Evolutionary conservation across 139 green algal species (phyloP).

Genomic region (Chloropicon primus): DNA sequence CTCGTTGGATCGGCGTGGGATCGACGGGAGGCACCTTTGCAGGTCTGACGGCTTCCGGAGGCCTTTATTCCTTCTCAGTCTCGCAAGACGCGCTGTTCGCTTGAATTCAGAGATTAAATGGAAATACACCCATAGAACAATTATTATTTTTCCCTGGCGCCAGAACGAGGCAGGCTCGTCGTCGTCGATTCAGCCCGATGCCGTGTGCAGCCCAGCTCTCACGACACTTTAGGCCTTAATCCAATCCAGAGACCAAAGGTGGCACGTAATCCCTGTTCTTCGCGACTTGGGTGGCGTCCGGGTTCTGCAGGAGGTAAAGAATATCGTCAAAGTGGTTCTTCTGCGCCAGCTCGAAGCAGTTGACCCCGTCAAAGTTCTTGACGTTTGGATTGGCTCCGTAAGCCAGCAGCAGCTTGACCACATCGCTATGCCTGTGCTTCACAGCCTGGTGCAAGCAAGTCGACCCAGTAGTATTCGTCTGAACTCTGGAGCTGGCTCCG

Average conservation of each 20-base stretch:
- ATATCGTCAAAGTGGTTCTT: not conserved
- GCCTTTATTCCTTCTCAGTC: not conserved
- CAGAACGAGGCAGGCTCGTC: too few species aligned
- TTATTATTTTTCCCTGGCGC: too few species aligned
- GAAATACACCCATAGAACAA: too few species aligned
- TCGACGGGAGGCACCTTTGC: not conserved
- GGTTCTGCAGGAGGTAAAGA: not conserved
- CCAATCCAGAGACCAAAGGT: not conserved
- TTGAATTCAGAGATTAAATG: too few species aligned
- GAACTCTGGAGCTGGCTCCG: not conserved
- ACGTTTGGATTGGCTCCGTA: not conserved
- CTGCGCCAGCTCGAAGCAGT: not conserved
- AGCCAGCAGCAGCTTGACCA: not conserved
- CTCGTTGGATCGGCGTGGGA: not conserved
- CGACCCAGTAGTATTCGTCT: not conserved
- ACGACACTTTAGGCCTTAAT: not conserved
- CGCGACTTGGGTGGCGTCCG: not conserved
- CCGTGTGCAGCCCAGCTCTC: too few species aligned
- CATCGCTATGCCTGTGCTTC: not conserved
- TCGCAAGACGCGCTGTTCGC: too few species aligned
- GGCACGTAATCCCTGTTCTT: not conserved
- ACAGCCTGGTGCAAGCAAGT: not conserved
- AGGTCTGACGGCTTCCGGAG: not conserved
- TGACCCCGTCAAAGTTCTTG: not conserved
- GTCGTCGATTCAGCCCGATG: too few species aligned